Evolutionary conservation across 768 basidiomycete genomes (phyloP).

Genomic region (Exidia glandulosa): DNA sequence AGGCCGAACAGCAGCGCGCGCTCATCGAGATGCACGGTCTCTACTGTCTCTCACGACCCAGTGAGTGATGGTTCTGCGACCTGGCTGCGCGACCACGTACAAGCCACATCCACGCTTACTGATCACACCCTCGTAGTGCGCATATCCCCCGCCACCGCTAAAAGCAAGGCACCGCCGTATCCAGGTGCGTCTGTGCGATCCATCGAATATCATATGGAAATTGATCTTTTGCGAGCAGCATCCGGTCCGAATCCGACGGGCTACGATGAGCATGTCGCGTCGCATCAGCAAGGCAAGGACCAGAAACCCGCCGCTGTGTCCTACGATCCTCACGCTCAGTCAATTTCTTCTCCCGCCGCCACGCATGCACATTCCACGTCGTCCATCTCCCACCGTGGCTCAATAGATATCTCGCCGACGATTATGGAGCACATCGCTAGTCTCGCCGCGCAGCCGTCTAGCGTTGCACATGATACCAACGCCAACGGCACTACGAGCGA

Average conservation of each 20-base stretch:
- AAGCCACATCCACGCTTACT: slow-evolving; percentile 16
- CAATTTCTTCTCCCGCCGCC: neutral
- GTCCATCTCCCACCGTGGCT: neutral
- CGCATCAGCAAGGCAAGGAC: neutral
- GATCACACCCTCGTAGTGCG: slow-evolving; percentile 45
- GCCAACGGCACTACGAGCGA: slow-evolving; percentile 11
- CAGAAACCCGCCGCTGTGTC: neutral
- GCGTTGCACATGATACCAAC: slow-evolving; percentile 13
- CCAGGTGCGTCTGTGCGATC: neutral
- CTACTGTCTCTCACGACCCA: slow-evolving; percentile 80
- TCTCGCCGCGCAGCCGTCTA: neutral
- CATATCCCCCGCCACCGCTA: slow-evolving; percentile 82
- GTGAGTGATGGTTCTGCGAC: slow-evolving; percentile 43
- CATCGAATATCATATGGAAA: neutral
- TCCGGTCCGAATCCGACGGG: neutral
- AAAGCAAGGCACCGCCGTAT: slow-evolving; percentile 35
- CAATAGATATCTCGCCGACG: neutral
- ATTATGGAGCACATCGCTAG: neutral
- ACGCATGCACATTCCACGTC: slow-evolving; percentile 22
- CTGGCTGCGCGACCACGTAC: slow-evolving; percentile 64
- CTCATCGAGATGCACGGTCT: slow-evolving; percentile 87
- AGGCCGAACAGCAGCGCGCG: slow-evolving; percentile 80
- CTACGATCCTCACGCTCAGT: slow-evolving; percentile 15
- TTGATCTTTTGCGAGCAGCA: slow-evolving; percentile 30
- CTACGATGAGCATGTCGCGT: slow-evolving; percentile 26